Evolutionary conservation across 176 grass and related monocot genomes (phyloP), one percentile per base, ranked within the genome.

Genomic region (Hordeum marinum): DNA sequence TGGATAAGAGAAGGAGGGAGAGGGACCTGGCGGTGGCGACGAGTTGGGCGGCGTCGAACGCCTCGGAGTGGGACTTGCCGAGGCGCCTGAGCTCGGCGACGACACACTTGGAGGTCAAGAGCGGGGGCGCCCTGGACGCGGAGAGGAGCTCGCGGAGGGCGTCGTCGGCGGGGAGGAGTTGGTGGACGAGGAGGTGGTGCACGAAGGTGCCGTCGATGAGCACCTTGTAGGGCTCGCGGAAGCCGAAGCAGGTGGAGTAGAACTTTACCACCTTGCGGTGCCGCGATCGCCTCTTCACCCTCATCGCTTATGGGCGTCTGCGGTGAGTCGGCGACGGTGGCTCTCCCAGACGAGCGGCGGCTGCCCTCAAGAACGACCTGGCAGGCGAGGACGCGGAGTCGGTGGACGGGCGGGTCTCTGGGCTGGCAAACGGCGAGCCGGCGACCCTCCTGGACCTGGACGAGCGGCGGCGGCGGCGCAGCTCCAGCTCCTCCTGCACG

Each of bases 221-320:
- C 72, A 75, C 72, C 72, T 75, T 52, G 72, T 52, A 75, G 24
- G 72, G 72, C 79, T 97, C 92, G 39, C 95, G 87, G 82, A 97
- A 97, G 23, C 95, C 90, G 50, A 97, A 97, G 84, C 95, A 97
- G 57, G 92, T 88, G 40, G 92, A 74, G 42, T 93, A 94, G 84
- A 97, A 94, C 69, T 90, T 94, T 48, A 97, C 92, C 39, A 90
- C 90, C 75, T 93, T 97, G 72, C 95, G 82, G 82, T 97, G 87
- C 75, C 87, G 85, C 75, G 92, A 93, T 20, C 90, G 89, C 90
- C 84, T 94, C 92, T 97, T 97, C 71, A 97, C 88, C 84, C 95
- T 89, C 95, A 97, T 97, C 66, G 70, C 70, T 23, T 11, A 72
- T n/a, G n/a, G 10, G 13, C 12, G 70, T 24, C 69, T 12, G 69